Conservation (phyloP, 495 filamentous ascomycete genomes). For the Margaritispora aquatica region DNA sequence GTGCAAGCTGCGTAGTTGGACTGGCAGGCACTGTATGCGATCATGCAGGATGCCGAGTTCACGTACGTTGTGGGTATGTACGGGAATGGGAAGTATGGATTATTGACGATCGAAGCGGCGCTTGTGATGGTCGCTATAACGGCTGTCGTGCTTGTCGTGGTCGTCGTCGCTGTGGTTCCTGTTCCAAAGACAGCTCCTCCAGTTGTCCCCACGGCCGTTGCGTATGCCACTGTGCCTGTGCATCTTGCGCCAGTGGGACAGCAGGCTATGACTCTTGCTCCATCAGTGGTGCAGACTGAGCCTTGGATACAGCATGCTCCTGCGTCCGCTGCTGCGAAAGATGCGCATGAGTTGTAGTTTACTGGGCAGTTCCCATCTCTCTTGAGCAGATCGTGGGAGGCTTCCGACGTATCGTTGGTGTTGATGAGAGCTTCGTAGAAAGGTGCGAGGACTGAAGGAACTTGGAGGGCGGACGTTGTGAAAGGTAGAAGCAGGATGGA, state of each 20-base stretch:
- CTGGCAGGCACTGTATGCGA: slow-evolving; percentile 17
- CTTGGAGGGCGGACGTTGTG: slow-evolving; percentile 18
- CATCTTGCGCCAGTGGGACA: slow-evolving; percentile 56
- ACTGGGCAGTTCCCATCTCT: slow-evolving; percentile 42
- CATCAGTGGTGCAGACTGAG: slow-evolving; percentile 51
- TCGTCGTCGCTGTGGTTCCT: slow-evolving; percentile 21
- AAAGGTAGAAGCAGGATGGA: slow-evolving; percentile 8
- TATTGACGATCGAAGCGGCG: slow-evolving; percentile 18
- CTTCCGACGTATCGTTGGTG: background rate
- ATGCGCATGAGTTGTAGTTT: slow-evolving; percentile 45
- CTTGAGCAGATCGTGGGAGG: slow-evolving; percentile 13
- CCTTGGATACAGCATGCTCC: slow-evolving; percentile 50
- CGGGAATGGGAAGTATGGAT: slow-evolving; percentile 26
- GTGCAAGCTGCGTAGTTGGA: slow-evolving; percentile 23
- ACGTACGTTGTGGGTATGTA: slow-evolving; percentile 15
- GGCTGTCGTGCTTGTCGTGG: slow-evolving; percentile 9
- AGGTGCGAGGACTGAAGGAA: slow-evolving; percentile 15
- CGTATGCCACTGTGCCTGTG: slow-evolving; percentile 45
- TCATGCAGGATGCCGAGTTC: slow-evolving; percentile 17
- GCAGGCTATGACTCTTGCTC: slow-evolving; percentile 56
- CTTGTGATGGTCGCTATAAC: slow-evolving; percentile 18
- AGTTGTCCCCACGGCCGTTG: slow-evolving; percentile 16
- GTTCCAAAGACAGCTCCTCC: slow-evolving; percentile 23
- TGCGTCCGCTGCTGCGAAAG: slow-evolving; percentile 33
- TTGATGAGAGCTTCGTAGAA: slow-evolving; percentile 11